Evolutionary conservation across 208 protist species (phyloP).

Genomic region (Trichomonas tenax): DNA sequence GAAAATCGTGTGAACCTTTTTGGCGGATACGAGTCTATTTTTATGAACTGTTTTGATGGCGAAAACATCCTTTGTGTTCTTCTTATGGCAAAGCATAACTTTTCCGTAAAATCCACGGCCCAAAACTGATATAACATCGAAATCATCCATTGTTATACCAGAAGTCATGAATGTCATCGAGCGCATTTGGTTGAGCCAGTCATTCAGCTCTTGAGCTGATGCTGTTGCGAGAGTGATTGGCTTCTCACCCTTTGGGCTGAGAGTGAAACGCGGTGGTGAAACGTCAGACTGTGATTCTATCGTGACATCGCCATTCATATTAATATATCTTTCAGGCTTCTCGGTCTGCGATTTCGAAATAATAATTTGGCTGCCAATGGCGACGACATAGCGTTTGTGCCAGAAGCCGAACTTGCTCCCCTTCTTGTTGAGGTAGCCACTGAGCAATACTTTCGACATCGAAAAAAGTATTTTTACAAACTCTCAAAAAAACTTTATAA

Average conservation of each 20-base stretch:
- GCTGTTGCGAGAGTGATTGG: background rate
- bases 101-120: background rate
- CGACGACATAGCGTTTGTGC: background rate
- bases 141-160: background rate
- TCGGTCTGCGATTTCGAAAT: background rate
- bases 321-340: background rate
- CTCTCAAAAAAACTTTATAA: background rate
- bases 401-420: background rate
- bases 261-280: background rate
- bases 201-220: background rate
- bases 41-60: constrained; percentile 12
- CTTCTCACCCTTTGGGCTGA: background rate
- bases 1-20: background rate
- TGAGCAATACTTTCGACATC: background rate
- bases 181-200: background rate
- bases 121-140: background rate
- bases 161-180: background rate
- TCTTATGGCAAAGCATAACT: background rate
- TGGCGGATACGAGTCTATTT: background rate
- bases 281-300: background rate
- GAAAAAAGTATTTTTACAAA: background rate
- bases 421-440: background rate
- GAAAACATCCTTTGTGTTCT: background rate
- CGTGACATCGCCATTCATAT: background rate
- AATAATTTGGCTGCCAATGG: background rate